Evolutionary conservation across 2,329 filamentous ascomycete species (phyloP).

Genomic region (Neobulgaria alba): DNA sequence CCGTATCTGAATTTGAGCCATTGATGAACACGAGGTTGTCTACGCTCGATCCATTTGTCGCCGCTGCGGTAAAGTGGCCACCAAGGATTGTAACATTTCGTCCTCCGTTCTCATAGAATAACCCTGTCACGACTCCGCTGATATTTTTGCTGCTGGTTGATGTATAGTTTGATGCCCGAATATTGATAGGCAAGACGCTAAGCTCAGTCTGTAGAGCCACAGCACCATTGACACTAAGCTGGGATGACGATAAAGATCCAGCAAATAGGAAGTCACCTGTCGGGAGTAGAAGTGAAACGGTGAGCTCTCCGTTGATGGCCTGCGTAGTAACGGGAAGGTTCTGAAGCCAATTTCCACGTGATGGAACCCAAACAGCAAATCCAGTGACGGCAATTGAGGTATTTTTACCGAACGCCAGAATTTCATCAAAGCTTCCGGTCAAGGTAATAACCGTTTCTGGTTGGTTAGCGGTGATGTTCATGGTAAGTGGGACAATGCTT

Average conservation of each 20-base stretch:
- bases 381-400: slow-evolving; percentile 55
- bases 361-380: slow-evolving; percentile 89
- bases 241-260: slow-evolving; percentile 71
- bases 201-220: slow-evolving; percentile 52
- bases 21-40: slow-evolving; percentile 80
- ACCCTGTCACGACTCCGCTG: slow-evolving; percentile 66
- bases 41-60: slow-evolving; percentile 59
- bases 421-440: slow-evolving; percentile 68
- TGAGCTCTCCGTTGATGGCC: slow-evolving; percentile 63
- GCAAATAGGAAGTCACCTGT: slow-evolving; percentile 60
- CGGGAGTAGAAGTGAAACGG: slow-evolving; percentile 58
- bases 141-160: slow-evolving; percentile 32
- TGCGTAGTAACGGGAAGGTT: slow-evolving; percentile 61
- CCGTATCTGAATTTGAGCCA: slow-evolving; percentile 53
- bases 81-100: slow-evolving; percentile 81
- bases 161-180: slow-evolving; percentile 33
- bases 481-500: slow-evolving; percentile 63
- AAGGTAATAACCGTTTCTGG: slow-evolving; percentile 70
- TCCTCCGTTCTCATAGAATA: slow-evolving; percentile 62
- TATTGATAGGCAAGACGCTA: slow-evolving; percentile 48
- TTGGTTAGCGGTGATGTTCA: slow-evolving; percentile 65
- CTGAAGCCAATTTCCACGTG: slow-evolving; percentile 76
- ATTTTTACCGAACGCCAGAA: slow-evolving; percentile 59
- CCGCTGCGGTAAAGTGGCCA: slow-evolving; percentile 71
- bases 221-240: slow-evolving; percentile 64